Base-by-base conservation (phyloP, 2,329 filamentous ascomycete species). In the Orbilia quercus region DNA sequence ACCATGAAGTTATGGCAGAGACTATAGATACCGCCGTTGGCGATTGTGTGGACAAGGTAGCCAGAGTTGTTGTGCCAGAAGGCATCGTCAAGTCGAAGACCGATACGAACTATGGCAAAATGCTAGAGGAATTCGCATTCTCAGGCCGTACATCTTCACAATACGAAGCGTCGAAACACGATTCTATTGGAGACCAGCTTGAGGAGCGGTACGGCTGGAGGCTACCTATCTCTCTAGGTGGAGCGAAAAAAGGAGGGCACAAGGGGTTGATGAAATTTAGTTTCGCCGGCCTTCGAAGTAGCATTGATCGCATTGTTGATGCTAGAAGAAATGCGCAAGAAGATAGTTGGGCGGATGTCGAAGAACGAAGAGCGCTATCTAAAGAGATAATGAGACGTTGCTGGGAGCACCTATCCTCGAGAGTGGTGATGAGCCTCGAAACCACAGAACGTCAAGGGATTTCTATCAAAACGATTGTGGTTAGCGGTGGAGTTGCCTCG, bases 401-500 rank as follows among this genome's bases (percentile, higher is more conserved):
- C 14, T 99, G 98, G 79, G 92, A 96, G 80, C 94, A 98, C 82
- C 83, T 98, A 23, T 89, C 87, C 0, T 90, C 88, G 75, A 86
- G 94, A 7, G 84, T 95, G 1, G 80, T 94, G 12, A 83, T 95
- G 45, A 90, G 87, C 0, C 82, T 96, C n/a, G 80, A 85, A 50
- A 78, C 79, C 11, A 31, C 53, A 54, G 57, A 16, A 7, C 40
- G 12, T n/a, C 75, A 16, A 40, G 58, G 72, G 36, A 7, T 74
- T n/a, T 73, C 79, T 42, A 81, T 88, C 6, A 81, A 82, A 7
- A 89, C 89, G 0, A 82, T 98, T 2, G 91, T 98, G 7, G 85
- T 98, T 2, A 90, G 92, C 40, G 95, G 95, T 28, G 95, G 95
- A 22, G 95, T 99, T 5, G 95, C 94, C 6, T 89, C 91, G 57